Evolutionary conservation across 805 yeast genomes (phyloP), one percentile per base, ranked within the genome.

Genomic region (Blastobotrys robertii): DNA sequence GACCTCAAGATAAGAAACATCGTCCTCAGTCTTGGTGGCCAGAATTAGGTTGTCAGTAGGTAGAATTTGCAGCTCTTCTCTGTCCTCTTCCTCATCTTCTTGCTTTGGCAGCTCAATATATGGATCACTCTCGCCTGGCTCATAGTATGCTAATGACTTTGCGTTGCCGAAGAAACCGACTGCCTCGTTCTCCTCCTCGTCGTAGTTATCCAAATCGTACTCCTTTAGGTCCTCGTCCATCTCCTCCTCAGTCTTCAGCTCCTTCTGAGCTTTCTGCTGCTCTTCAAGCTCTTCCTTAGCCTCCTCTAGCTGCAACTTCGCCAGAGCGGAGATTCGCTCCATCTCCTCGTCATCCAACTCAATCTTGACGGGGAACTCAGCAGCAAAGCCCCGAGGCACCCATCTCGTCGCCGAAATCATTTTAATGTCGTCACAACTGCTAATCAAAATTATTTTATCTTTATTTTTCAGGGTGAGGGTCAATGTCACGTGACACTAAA

Each of bases 321-420:
- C 95, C 76, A 92, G 73, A 51, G 79, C 77, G 48, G 80, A 76
- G 59, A 92, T 87, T 65, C 97, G 75, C 44, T 77, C 90, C 84
- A 92, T 80, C 65, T 92, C 98, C 47, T 76, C 90, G 49, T 92
- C 97, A 52, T 87, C 80, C 43, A 90, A 67, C 52, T 85, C 95
- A 55, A 86, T 87, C 57, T 82, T 76, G 55, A 78, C 85, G 4
- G 98, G 97, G 58, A 81, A 84, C 62, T 88, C 97, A 32, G 94
- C 76, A 25, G 98, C 94, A 62, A 73, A 83, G 4, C 98, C 98
- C 56, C 95, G 77, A 39, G 97, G 97, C 16, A 90, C 95, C 97
- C 98, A 92, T 41, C 80, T 69, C 39, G 92, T 79, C 22, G 97
- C 82, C 33, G 98, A 86, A 50, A 90, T 81, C 95, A 88, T 87